Base-by-base conservation (phyloP, 805 yeast genomes). In the Zygotorulaspora sp. region DNA sequence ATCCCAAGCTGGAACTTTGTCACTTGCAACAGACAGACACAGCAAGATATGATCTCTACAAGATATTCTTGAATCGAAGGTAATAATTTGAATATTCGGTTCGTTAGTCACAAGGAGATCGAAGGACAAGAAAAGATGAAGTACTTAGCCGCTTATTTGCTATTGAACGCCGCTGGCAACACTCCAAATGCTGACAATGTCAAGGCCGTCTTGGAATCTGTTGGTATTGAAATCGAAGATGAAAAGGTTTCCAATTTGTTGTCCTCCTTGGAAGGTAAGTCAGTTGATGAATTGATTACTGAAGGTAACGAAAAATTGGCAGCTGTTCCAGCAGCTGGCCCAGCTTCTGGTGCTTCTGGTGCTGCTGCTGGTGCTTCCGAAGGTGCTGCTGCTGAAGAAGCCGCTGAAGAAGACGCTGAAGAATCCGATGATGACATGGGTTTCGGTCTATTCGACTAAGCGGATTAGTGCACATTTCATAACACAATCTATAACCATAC, bases 81-180 rank as follows among this genome's bases (percentile, higher is more conserved):
- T n/a, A n/a, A n/a, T n/a, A n/a, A n/a, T n/a, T n/a, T n/a, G n/a
- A n/a, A n/a, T n/a, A n/a, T n/a, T n/a, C n/a, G n/a, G n/a, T n/a
- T n/a, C n/a, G n/a, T n/a, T n/a, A n/a, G n/a, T n/a, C n/a, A n/a
- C n/a, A n/a, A 21, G 23, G 10, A 10, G 23, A 21, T 21, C 30
- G 15, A 5, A 26, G 16, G 17, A 8, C 24, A 30, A 17, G 25
- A 38, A 37, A 45, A 43, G 67, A 77, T 88, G 97, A 92, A 88
- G 85, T 90, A 90, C 82, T 83, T 92, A 76, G 98, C 98, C 75
- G 97, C 98, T 73, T 92, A 92, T 80, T 83, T 92, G 74, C 83
- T 90, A 75, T 81, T 92, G 74, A 88, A 83, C 76, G 88, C 92
- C 71, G 96, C 96, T 73, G 98, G 97, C 70, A 70, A 88, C 68